A percentile compares a stretch with the other conserved stretches of the same genome.
Conservation (phyloP, 177 flowering plant species). For the Tripterygium wilfordii region DNA sequence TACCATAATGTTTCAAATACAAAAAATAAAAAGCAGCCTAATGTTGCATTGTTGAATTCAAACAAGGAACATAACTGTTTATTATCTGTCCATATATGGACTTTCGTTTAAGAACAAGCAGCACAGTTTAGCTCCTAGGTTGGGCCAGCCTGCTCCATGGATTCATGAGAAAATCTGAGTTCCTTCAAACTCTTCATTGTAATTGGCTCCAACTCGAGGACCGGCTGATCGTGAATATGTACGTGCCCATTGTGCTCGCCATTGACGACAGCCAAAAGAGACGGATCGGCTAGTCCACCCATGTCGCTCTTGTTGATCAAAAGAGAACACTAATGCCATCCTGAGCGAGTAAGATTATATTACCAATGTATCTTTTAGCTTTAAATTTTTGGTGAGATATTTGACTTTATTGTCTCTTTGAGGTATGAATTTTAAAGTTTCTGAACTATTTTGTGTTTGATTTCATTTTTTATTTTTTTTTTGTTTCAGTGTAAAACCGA, state of each 20-base stretch:
- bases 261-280: conserved; percentile 67
- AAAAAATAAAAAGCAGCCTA: too few species aligned
- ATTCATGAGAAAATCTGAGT: conserved; percentile 93
- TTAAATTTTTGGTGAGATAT: neutral
- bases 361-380: neutral
- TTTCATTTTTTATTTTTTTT: too few species aligned
- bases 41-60: too few species aligned
- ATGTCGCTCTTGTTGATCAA: conserved; percentile 66
- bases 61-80: too few species aligned
- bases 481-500: too few species aligned
- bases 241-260: conserved; percentile 89
- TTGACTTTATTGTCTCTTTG: neutral
- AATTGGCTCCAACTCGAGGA: conserved; percentile 59
- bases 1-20: too few species aligned
- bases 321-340: conserved; percentile 51
- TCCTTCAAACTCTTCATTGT: conserved; percentile 99
- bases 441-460: too few species aligned
- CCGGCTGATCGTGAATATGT: conserved; percentile 84
- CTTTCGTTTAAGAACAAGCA: too few species aligned
- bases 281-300: conserved; percentile 44
- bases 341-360: conserved; percentile 53
- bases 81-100: too few species aligned
- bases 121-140: conserved; percentile 87
- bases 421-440: neutral
- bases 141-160: conserved; percentile 97